Conservation (phyloP, 2,329 filamentous ascomycete genomes). For the Emericellopsis cladophorae region DNA sequence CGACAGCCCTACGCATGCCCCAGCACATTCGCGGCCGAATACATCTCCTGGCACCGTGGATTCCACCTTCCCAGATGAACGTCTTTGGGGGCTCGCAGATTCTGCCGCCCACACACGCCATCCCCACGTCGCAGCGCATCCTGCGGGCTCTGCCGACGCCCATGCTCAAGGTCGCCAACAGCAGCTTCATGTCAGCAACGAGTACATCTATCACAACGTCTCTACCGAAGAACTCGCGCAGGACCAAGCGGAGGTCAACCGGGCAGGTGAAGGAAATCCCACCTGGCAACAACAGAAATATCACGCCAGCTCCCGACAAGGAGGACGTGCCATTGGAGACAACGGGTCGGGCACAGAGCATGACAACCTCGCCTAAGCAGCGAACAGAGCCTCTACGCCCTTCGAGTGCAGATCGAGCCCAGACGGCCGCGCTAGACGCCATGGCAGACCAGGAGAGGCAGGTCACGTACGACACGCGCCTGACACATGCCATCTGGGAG, state of each 20-base stretch:
- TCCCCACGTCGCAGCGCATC: constrained; percentile 85
- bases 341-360: constrained; percentile 2
- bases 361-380: background rate
- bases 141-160: constrained; percentile 81
- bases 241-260: constrained; percentile 45
- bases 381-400: background rate
- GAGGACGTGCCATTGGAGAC: constrained; percentile 26
- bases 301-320: constrained; percentile 30
- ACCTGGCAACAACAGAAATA: constrained; percentile 18
- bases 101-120: constrained; percentile 67
- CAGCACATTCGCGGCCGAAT: constrained; percentile 91
- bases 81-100: constrained; percentile 62
- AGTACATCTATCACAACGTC: constrained; percentile 75
- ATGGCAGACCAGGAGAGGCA: constrained; percentile 61
- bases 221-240: constrained; percentile 52
- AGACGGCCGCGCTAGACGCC: constrained; percentile 41
- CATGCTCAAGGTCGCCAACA: constrained; percentile 87
- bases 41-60: constrained; percentile 91
- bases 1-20: constrained; percentile 88
- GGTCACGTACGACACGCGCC: constrained; percentile 64
- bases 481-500: constrained; percentile 92
- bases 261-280: constrained; percentile 23
- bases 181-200: constrained; percentile 86
- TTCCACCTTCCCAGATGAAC: constrained; percentile 86
- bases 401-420: background rate